Evolutionary conservation across 2,329 filamentous ascomycete species (phyloP), one percentile per base, ranked within the genome.

Genomic region (Neocatenulostroma microsporum): DNA sequence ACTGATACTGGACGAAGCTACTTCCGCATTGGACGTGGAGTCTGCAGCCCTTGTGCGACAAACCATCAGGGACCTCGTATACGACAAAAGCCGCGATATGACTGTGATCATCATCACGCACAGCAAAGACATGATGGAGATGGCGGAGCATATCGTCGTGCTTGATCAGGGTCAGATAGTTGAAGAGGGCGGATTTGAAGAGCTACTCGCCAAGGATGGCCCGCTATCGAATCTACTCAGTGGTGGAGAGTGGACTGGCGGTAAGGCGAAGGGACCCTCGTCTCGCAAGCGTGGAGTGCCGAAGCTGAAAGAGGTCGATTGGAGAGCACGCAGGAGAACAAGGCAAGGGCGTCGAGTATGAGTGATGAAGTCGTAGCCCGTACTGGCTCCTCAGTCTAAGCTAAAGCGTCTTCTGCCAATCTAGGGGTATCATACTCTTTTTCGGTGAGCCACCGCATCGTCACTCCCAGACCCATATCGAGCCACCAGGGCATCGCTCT

Each of bases 1-100:
- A 2, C 63, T 95, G 12, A 72, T 95, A 2, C 64, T 95, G 2
- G 89, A 96, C 50, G 88, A 95, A 62, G 84, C 87, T 1, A 95
- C 88, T 0, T 84, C 79, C 18, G 81, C 82, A 1, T 67, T 96
- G 0, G 88, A 95, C 52, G 69, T 72, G 0, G 74, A 80, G 47
- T 80, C 73, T 25, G 79, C 84, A 0, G 70, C 70, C 3, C 62
- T 71, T 2, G 72, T 95, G 3, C 68, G 82, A 10, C 62, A 72
- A 7, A 80, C 80, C 0, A 68, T 94, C 26, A 59, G 58, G 23
- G 53, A 54, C 0, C 60, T 91, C 1, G 64, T 80, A 10, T 42
- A 48, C 1, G 38, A 39, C 17, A 25, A 25, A 5, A 31, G 44
- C 13, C 48, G 46, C 37, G 51, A 44, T 20, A 72, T 85, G 58